Percentiles rank a stretch among this genome's conserved stretches.
These are phyloP conservation scores for Daldinia sp. DNA, from an alignment of 2,329 filamentous ascomycete species.

Conservation along the genomic window DNA sequence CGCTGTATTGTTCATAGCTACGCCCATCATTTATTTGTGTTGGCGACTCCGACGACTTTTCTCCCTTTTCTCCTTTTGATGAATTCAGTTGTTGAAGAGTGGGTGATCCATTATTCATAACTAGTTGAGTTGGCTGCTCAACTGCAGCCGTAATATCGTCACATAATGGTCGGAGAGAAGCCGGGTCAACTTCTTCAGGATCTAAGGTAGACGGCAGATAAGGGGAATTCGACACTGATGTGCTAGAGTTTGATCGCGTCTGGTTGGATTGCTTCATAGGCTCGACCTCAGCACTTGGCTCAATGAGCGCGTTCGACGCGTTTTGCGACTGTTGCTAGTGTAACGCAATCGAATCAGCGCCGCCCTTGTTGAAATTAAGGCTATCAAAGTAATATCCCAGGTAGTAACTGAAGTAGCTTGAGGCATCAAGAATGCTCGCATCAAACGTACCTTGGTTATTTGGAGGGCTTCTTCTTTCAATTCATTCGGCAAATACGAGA, in stretches of 20 bases:
- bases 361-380: constrained; percentile 37
- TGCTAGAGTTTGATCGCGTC: constrained; percentile 1
- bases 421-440: constrained; percentile 16
- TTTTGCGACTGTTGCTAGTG: constrained; percentile 31
- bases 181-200: constrained; percentile 7
- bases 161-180: constrained; percentile 6
- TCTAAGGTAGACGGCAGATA: constrained; percentile 5
- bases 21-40: constrained; percentile 66
- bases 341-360: constrained; percentile 40
- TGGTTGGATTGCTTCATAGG: constrained; percentile 12
- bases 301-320: constrained; percentile 38
- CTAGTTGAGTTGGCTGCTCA: constrained; percentile 23
- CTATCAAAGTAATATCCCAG: constrained; percentile 1
- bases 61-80: constrained; percentile 47
- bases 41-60: constrained; percentile 59
- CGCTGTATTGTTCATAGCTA: constrained; percentile 59
- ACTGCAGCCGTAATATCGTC: constrained; percentile 24
- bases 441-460: constrained; percentile 24
- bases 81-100: constrained; percentile 15
- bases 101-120: constrained; percentile 31
- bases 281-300: constrained; percentile 12
- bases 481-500: not conserved
- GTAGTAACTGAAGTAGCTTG: too few relatives aligned
- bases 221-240: constrained; percentile 8
- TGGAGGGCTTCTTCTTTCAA: not conserved